These are phyloP conservation scores for Vanilla planifolia DNA, from an alignment of 106 monocot genomes.

Conservation along the genomic window DNA sequence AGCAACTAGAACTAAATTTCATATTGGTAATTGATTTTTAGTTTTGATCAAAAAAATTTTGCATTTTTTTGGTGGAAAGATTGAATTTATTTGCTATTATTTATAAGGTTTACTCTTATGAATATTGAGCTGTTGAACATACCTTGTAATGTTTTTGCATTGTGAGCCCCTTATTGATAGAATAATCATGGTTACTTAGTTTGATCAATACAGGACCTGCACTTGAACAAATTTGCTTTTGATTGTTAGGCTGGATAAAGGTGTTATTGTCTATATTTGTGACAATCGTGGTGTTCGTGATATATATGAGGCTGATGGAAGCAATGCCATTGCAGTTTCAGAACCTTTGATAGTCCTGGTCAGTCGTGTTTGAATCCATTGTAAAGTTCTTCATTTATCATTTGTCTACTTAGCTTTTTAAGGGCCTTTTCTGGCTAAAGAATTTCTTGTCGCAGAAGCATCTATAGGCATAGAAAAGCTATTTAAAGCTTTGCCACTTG, in stretches of 20 bases:
- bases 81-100: not conserved
- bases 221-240: too few relatives aligned
- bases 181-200: not conserved
- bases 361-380: constrained; percentile 5
- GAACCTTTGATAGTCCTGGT: constrained; percentile 93
- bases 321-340: constrained; percentile 47
- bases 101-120: not conserved
- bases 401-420: not conserved
- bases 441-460: too few relatives aligned
- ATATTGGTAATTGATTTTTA: not conserved
- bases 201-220: too few relatives aligned
- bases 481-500: too few relatives aligned
- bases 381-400: not conserved
- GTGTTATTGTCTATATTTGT: constrained; percentile 97
- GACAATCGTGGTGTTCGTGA: constrained; percentile 92
- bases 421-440: too few relatives aligned
- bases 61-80: not conserved
- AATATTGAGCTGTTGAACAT: not conserved
- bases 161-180: not conserved
- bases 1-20: too few relatives aligned
- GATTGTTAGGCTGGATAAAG: constrained; percentile 79
- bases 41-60: too few relatives aligned
- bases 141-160: not conserved
- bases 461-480: too few relatives aligned
- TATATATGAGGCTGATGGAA: constrained; percentile 89